phyloP scores from a whole-genome alignment of 2,329 filamentous ascomycete species.

The Sarocladium oryzae region DNA sequence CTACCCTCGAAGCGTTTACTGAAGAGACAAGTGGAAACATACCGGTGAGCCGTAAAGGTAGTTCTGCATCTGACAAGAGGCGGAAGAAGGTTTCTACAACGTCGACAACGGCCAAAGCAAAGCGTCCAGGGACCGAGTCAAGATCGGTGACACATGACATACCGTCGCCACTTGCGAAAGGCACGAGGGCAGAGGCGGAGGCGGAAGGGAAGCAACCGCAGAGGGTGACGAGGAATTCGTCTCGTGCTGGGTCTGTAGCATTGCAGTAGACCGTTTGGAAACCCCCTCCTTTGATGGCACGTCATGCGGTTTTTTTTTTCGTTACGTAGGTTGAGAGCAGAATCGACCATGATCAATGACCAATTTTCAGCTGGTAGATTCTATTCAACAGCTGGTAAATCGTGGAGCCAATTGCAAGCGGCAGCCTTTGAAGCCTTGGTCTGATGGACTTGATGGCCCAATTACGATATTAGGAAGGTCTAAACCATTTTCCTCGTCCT shows the following conservation, averaged over 20 bases:
- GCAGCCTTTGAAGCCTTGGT: too few relatives aligned
- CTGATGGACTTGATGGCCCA: too few relatives aligned
- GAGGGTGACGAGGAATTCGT: slow-evolving; percentile 2
- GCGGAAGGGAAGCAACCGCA: slow-evolving; percentile 15
- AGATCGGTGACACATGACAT: slow-evolving; percentile 49
- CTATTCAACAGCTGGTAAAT: background rate
- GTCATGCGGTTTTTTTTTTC: background rate
- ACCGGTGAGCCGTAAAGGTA: slow-evolving; percentile 34
- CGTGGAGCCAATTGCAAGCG: too few relatives aligned
- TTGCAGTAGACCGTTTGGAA: background rate
- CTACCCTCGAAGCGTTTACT: slow-evolving; percentile 41
- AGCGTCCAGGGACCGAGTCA: slow-evolving; percentile 39
- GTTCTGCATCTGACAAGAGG: slow-evolving; percentile 36
- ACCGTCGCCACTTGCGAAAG: slow-evolving; percentile 45
- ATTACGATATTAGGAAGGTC: background rate
- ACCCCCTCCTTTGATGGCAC: too few relatives aligned
- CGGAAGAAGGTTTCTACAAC: slow-evolving; percentile 14
- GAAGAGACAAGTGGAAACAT: slow-evolving; percentile 13
- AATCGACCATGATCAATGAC: background rate
- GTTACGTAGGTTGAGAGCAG: background rate
- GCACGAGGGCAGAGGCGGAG: slow-evolving; percentile 30
- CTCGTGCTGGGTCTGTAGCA: background rate
- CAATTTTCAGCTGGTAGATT: too few relatives aligned
- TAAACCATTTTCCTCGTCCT: background rate
- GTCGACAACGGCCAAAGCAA: slow-evolving; percentile 33